Conservation (phyloP, 1,284 basidiomycete genomes). For the Trichosporon asahii region DNA sequence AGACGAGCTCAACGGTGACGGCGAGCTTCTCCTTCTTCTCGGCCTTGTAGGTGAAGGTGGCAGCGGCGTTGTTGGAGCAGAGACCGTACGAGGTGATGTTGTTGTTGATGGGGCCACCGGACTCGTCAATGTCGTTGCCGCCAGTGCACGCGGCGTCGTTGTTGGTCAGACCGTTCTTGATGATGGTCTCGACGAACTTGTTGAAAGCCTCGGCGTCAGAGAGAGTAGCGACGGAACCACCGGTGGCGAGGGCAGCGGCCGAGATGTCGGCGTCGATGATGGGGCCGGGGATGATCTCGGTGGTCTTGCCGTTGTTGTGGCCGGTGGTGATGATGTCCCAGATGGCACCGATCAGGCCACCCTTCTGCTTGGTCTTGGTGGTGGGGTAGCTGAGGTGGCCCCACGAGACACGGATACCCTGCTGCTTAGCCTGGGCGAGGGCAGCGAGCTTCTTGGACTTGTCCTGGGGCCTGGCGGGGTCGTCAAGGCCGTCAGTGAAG, state of each 20-base stretch:
- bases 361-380: background rate
- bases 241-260: slow-evolving; percentile 14
- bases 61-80: slow-evolving; percentile 15
- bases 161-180: slow-evolving; percentile 21
- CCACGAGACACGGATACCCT: slow-evolving; percentile 11
- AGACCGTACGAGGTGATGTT: slow-evolving; percentile 20
- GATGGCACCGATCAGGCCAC: background rate
- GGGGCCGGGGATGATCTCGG: slow-evolving; percentile 6
- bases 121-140: slow-evolving; percentile 7
- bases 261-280: slow-evolving; percentile 9
- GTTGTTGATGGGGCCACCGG: background rate
- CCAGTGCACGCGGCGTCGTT: slow-evolving; percentile 14
- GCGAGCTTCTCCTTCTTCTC: slow-evolving; percentile 12
- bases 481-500: slow-evolving; percentile 13
- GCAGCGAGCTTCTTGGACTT: background rate
- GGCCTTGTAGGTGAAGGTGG: slow-evolving; percentile 15
- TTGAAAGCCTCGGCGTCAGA: background rate
- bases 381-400: slow-evolving; percentile 12
- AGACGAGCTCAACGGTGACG: slow-evolving; percentile 13
- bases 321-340: background rate
- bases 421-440: slow-evolving; percentile 9
- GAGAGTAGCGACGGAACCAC: slow-evolving; percentile 10
- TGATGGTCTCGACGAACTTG: slow-evolving; percentile 10
- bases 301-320: background rate
- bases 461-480: background rate